Base-by-base conservation (phyloP, 257 asterid species). In the Voacanga thouarsii region DNA sequence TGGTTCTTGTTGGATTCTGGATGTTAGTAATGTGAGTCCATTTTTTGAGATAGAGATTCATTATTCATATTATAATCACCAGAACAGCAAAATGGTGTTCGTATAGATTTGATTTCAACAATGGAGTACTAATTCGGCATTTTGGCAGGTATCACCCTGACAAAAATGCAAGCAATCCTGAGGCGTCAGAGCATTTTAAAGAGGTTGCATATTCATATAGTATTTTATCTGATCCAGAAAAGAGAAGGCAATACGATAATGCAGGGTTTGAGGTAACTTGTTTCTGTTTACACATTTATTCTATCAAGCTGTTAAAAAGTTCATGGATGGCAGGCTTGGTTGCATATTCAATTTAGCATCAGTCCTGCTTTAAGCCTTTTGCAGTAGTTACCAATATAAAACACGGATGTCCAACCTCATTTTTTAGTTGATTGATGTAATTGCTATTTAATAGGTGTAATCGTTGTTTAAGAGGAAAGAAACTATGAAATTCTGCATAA, bases 141-240 rank as follows among this genome's bases (percentile, higher is more conserved):
- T 59, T 75, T 80, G 73, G 80, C 91, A 96, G 99, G 89, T 96
- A 96, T 88, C 99, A 96, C 88, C 99, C 99, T 5, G 99, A 96
- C 85, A 96, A 96, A 89, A 93, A 93, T 89, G 97, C 94, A 56
- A 92, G 87, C 83, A 96, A 96, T 85, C 98, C 98, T 60, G 98
- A 96, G 91, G 99, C 99, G 70, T 91, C 99, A 53, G 99, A 93
- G 77, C 96, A 86, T 77, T 96, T 96, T 89, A 93, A 96, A 86
- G 99, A 93, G 88, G 99, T 96, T 81, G 99, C 99, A 78, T 96
- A 93, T 88, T 96, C 99, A 15, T 93, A 96, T 84, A 92, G 95
- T 88, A 92, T 96, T 84, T 85, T 96, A 80, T 92, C 99, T 0
- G 99, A 96, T 83, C 98, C 97, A 11, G 98, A 92, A 87, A 96